Evolutionary conservation across 106 monocot species (phyloP).

Genomic region (Acorus calamus): DNA sequence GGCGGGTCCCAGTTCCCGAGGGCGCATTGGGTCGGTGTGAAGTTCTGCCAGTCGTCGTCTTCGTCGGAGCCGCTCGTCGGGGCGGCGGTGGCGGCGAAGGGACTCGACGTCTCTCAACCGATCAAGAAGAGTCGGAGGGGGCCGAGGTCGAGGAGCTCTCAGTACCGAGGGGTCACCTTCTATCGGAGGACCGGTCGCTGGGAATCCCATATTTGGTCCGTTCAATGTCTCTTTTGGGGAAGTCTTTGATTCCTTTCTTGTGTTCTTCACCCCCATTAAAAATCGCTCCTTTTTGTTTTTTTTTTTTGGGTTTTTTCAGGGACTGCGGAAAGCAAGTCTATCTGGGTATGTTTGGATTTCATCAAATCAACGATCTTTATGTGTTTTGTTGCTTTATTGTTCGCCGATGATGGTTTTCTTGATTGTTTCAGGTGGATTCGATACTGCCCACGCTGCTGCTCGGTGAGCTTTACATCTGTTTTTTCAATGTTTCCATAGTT

Average conservation of each 20-base stretch:
- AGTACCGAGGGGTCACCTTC: slow-evolving; percentile 46
- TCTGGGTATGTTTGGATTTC: slow-evolving; percentile 33
- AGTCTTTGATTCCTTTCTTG: background rate
- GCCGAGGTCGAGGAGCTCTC: slow-evolving; percentile 39
- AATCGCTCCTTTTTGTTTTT: background rate
- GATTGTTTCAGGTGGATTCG: slow-evolving; percentile 59
- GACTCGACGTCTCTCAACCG: slow-evolving; percentile 7
- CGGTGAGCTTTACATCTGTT: slow-evolving; percentile 8
- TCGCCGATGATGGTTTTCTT: background rate
- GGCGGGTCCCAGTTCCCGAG: background rate
- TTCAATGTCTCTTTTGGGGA: background rate
- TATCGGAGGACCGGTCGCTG: slow-evolving; percentile 47
- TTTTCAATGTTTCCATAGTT: background rate
- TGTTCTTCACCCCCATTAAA: background rate
- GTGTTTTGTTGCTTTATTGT: background rate
- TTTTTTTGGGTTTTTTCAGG: slow-evolving; percentile 29
- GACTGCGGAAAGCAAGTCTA: slow-evolving; percentile 88
- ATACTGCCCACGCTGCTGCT: slow-evolving; percentile 73
- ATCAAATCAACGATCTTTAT: background rate
- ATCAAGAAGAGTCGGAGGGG: slow-evolving; percentile 40
- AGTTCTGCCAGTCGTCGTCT: slow-evolving; percentile 7
- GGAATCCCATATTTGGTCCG: slow-evolving; percentile 47
- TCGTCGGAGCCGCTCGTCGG: background rate
- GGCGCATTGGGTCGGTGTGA: slow-evolving; percentile 20
- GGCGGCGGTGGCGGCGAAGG: background rate